Evolutionary conservation across 2,329 filamentous ascomycete species (phyloP).

Genomic region (Parafenestella ontariensis): DNA sequence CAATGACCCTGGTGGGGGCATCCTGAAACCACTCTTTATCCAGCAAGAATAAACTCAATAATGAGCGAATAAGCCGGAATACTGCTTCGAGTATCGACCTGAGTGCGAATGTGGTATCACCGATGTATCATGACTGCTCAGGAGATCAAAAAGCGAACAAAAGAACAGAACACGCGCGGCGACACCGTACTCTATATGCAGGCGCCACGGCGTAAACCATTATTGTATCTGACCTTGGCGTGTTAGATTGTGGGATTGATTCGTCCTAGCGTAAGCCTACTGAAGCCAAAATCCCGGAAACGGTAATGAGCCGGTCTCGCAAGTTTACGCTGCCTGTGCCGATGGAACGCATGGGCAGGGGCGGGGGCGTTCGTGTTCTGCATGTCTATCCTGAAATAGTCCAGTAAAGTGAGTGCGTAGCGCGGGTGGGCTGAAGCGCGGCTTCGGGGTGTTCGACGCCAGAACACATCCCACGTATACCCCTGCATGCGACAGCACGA

Average conservation of each 20-base stretch:
- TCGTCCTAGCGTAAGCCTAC: background rate
- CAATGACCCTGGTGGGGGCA: background rate
- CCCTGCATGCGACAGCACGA: background rate
- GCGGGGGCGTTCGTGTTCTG: background rate
- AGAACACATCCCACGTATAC: background rate
- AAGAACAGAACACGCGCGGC: constrained; percentile 16
- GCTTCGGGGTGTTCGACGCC: background rate
- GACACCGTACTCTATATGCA: background rate
- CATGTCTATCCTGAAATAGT: background rate
- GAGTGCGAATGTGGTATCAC: background rate
- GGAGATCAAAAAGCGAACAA: constrained; percentile 12
- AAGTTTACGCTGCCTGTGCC: background rate
- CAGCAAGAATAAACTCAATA: background rate
- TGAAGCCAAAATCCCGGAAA: background rate
- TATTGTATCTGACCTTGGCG: background rate
- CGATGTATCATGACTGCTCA: background rate
- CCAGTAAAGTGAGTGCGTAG: background rate
- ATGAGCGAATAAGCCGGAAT: background rate
- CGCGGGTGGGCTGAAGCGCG: background rate
- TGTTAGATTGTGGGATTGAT: background rate
- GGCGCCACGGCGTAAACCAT: background rate
- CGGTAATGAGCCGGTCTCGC: background rate
- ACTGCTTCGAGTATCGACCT: background rate
- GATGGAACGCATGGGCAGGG: background rate
- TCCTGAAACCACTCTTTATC: background rate